Evolutionary conservation across 1,284 basidiomycete genomes (phyloP).

Genomic region (Papiliotrema fonsecae): DNA sequence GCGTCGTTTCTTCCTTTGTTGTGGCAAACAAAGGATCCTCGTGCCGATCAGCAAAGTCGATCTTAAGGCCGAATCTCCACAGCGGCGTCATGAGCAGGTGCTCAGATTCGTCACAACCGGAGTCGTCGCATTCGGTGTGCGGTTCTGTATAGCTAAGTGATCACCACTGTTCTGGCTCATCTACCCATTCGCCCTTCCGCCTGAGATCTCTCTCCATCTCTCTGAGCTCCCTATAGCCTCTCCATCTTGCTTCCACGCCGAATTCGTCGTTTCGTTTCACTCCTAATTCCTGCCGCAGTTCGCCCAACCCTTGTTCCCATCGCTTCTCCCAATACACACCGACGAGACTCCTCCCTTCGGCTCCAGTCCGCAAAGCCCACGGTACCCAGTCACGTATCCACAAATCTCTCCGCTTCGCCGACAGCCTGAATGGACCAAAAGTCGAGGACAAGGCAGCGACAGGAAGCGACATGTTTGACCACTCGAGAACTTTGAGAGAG

Average conservation of each 20-base stretch:
- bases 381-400: slow-evolving; percentile 67
- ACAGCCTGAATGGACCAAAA: slow-evolving; percentile 57
- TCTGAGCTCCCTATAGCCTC: slow-evolving; percentile 47
- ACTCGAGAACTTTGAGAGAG: slow-evolving; percentile 94
- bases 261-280: slow-evolving; percentile 27
- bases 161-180: slow-evolving; percentile 47
- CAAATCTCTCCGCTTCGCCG: slow-evolving; percentile 23
- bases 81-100: too few species aligned
- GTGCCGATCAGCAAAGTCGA: too few species aligned
- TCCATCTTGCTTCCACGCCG: slow-evolving; percentile 43
- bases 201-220: slow-evolving; percentile 44
- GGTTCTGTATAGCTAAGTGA: too few species aligned
- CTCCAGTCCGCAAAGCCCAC: slow-evolving; percentile 82
- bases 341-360: slow-evolving; percentile 67
- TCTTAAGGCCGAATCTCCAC: too few species aligned
- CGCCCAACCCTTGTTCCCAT: slow-evolving; percentile 67
- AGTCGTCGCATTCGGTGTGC: too few species aligned
- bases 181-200: slow-evolving; percentile 43
- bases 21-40: too few species aligned
- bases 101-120: too few species aligned
- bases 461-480: slow-evolving; percentile 85
- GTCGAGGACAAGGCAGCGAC: slow-evolving; percentile 76
- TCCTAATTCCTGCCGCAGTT: slow-evolving; percentile 26
- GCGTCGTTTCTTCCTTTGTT: too few species aligned
- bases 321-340: slow-evolving; percentile 94